Conservation (phyloP, 108 stramenopile species). For the Cyclostephanos tholiformis region DNA sequence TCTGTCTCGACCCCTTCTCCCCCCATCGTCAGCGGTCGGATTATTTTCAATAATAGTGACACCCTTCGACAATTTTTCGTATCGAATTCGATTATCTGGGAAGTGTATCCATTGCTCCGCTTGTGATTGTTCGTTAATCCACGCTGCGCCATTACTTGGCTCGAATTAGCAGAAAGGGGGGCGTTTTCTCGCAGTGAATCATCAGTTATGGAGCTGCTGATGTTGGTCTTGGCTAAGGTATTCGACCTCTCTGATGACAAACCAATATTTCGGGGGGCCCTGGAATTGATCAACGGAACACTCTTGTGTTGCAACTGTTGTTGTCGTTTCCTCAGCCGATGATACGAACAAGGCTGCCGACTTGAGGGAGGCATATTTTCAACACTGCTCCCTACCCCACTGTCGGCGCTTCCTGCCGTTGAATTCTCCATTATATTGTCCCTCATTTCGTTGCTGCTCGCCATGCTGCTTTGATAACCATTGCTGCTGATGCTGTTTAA, state of each 20-base stretch:
- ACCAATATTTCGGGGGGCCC: not conserved
- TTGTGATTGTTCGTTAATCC: not conserved
- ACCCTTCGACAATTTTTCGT: conserved; percentile 33
- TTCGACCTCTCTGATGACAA: not conserved
- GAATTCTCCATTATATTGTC: not conserved
- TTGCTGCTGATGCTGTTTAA: not conserved
- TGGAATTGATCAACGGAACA: not conserved
- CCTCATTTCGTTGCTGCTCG: not conserved
- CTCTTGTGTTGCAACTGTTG: conserved; percentile 6
- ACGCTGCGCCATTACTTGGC: conserved; percentile 6
- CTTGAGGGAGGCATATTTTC: conserved; percentile 5
- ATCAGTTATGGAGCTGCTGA: not conserved
- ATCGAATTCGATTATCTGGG: conserved; percentile 1
- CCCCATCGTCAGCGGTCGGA: conserved; percentile 10
- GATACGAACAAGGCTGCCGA: not conserved
- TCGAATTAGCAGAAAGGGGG: conserved; percentile 22
- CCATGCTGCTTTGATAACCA: not conserved
- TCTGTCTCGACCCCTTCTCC: not conserved
- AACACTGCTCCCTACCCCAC: conserved; percentile 7
- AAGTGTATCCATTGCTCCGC: not conserved
- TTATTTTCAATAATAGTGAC: conserved; percentile 30
- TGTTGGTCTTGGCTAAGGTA: not conserved
- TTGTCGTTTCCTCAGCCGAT: not conserved
- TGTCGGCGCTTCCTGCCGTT: not conserved
- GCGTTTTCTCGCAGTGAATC: not conserved